A percentile compares a stretch with the other conserved stretches of the same genome.
Conservation (phyloP, 371 early-diverging fungal species). For the Umbelopsis sp. region DNA sequence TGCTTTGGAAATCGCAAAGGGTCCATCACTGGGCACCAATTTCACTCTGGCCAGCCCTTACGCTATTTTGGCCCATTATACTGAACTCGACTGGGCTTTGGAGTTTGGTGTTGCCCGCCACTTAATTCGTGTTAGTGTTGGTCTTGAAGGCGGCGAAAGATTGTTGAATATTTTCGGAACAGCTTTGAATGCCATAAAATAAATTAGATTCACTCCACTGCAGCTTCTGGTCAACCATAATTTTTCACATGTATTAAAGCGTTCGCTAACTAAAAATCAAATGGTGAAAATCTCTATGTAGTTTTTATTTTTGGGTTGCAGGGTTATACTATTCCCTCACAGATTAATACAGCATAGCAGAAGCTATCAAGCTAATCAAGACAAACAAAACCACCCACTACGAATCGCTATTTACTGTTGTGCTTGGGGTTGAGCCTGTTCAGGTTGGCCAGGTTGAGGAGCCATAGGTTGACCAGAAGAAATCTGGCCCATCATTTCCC, state of each 20-base stretch:
- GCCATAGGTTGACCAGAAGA: conserved; percentile 34
- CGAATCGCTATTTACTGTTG: conserved; percentile 1
- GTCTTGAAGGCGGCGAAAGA: conserved; percentile 75
- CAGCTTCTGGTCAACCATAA: too few species aligned
- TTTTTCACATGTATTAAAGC: too few species aligned
- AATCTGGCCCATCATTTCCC: conserved; percentile 66
- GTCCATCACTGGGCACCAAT: conserved; percentile 95
- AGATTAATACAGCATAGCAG: background rate
- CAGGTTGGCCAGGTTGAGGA: conserved; percentile 24
- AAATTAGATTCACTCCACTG: background rate
- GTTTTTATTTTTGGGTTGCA: background rate
- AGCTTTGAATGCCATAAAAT: conserved; percentile 71
- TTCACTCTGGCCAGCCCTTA: conserved; percentile 95
- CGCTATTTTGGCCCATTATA: conserved; percentile 92
- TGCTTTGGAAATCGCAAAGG: conserved; percentile 79
- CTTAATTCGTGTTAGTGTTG: conserved; percentile 89
- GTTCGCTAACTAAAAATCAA: too few species aligned
- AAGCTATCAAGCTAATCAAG: background rate
- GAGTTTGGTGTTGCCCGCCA: conserved; percentile 77
- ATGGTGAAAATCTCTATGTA: background rate
- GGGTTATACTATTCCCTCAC: background rate
- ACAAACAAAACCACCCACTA: background rate
- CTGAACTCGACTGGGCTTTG: conserved; percentile 91
- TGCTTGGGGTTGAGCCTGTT: conserved; percentile 19
- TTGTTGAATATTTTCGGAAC: conserved; percentile 67